A percentile compares a stretch with the other conserved stretches of the same genome.
These are phyloP conservation scores for Phytophthora aleatoria DNA, from an alignment of 352 stramenopile species.

Conservation along the genomic window DNA sequence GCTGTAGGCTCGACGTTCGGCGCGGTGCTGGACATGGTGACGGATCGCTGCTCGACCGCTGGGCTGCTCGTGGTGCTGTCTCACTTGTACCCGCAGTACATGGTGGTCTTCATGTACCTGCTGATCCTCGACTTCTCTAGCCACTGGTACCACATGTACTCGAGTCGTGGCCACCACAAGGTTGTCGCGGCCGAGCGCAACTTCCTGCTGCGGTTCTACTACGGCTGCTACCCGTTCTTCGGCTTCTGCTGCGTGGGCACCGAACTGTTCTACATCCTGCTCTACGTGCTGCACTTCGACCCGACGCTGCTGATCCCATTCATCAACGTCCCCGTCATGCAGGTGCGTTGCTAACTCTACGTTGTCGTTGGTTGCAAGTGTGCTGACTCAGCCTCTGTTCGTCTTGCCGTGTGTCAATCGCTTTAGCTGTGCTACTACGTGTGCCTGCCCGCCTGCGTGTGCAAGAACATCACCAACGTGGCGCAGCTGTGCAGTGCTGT, in stretches of 20 bases:
- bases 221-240: conserved; percentile 93
- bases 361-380: not conserved
- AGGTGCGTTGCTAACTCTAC: conserved; percentile 36
- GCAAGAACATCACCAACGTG: conserved; percentile 95
- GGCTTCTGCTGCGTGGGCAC: conserved; percentile 93
- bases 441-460: conserved; percentile 88
- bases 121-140: conserved; percentile 97
- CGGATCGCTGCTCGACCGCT: conserved; percentile 96
- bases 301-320: conserved; percentile 63
- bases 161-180: conserved; percentile 96
- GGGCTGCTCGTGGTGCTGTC: conserved; percentile 95
- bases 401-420: conserved; percentile 17
- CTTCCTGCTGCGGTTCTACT: conserved; percentile 95
- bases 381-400: conserved; percentile 7
- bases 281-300: conserved; percentile 91
- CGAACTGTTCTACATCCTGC: conserved; percentile 92
- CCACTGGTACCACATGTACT: conserved; percentile 99
- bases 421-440: conserved; percentile 82
- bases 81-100: conserved; percentile 89
- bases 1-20: conserved; percentile 90
- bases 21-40: conserved; percentile 98
- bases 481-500: conserved; percentile 89
- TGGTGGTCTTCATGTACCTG: conserved; percentile 86
- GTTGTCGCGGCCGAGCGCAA: conserved; percentile 90
- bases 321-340: conserved; percentile 57